Base-by-base conservation (phyloP, 2,329 filamentous ascomycete species). In the Fusarium ambrosium region DNA sequence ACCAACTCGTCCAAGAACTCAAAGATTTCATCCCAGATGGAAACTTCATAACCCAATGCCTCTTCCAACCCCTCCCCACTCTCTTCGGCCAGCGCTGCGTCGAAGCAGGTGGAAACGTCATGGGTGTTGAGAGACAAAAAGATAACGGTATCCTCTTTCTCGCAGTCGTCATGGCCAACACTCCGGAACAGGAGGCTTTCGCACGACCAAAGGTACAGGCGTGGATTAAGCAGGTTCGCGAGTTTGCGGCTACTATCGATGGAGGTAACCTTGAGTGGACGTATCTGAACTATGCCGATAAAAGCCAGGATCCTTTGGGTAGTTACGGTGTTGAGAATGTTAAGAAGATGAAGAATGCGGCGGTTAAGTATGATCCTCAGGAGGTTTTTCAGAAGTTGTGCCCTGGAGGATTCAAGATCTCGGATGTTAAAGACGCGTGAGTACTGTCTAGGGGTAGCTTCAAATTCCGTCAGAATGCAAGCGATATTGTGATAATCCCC, bases 341-440 rank as follows among this genome's bases (percentile, higher is more conserved):
- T 0, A 66, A 34, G 36, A 70, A 70, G 32, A 77, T 80, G 64
- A 71, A 67, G 22, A 63, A 77, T 10, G 70, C 70, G 0, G 72
- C 73, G 0, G 64, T 61, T 1, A 79, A 79, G 5, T 72, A 77
- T 9, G 81, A 81, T 53, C 73, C 80, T 2, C 69, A 73, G 16
- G 70, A 80, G 22, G 64, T 80, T 13, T 76, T 83, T 4, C 79
- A 82, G 32, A 77, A 66, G 14, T 13, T 70, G 13, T 65, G 68
- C 2, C 73, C 73, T n/a, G 73, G 75, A 13, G 75, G 75, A 0
- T 77, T 77, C 10, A 77, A 77, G 39, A 62, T 77, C 3, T 76
- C 71, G 3, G 55, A 77, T 6, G 76, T 82, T 1, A 56, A 67
- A 34, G 70, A 69, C 14, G 7, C 27, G 5, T 72, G 39, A 18